phyloP scores from a whole-genome alignment of 176 grass and related monocot species.

The Zoysia pacifica region DNA sequence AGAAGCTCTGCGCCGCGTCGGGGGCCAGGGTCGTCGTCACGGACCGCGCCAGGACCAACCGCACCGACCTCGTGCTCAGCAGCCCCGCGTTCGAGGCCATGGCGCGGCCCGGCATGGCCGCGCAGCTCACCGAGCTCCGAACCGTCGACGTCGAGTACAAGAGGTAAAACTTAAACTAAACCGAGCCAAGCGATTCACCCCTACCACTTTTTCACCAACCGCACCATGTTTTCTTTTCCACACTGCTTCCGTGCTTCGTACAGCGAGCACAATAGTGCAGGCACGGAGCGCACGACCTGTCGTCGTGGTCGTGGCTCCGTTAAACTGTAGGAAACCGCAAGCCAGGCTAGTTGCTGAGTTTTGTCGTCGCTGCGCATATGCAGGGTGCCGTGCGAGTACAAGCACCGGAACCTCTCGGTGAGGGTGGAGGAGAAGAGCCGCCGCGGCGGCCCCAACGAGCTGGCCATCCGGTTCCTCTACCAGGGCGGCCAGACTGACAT shows the following conservation, averaged over 20 bases:
- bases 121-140: slow-evolving; percentile 36
- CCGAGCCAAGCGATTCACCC: neutral
- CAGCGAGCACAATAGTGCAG: neutral
- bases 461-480: slow-evolving; percentile 79
- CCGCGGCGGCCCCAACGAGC: slow-evolving; percentile 36
- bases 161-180: slow-evolving; percentile 43
- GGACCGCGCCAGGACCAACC: slow-evolving; percentile 64
- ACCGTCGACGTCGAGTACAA: slow-evolving; percentile 78
- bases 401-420: slow-evolving; percentile 65
- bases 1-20: slow-evolving; percentile 42
- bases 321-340: neutral
- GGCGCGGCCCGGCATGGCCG: slow-evolving; percentile 60
- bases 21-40: slow-evolving; percentile 72
- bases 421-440: slow-evolving; percentile 63
- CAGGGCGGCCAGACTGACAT: slow-evolving; percentile 98
- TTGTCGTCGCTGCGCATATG: slow-evolving; percentile 12
- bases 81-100: slow-evolving; percentile 66
- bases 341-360: neutral
- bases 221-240: neutral
- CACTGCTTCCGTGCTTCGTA: neutral
- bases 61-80: slow-evolving; percentile 64
- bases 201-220: slow-evolving; percentile 17
- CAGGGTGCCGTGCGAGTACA: slow-evolving; percentile 83
- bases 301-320: neutral
- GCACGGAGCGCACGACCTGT: neutral